Base-by-base conservation (phyloP, 495 filamentous ascomycete species). In the Zalerion maritima region DNA sequence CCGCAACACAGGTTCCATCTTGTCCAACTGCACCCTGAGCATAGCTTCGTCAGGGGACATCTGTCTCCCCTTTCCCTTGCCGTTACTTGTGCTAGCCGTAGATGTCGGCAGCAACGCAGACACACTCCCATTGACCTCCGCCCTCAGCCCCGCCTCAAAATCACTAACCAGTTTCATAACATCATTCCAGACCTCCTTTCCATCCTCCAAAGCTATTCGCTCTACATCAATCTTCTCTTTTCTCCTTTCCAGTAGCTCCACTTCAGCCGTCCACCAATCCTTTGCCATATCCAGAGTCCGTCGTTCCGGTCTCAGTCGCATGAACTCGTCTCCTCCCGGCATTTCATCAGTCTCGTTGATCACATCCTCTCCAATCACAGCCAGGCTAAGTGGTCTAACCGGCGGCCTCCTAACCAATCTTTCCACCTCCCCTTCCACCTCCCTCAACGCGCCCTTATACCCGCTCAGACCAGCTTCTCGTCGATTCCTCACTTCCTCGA, bases 141-240 rank as follows among this genome's bases (percentile, higher is more conserved):
- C 44, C 26, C 64, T 57, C 15, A 94, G 46, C 1, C 52, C 49
- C 14, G 54, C 62, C 44, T 96, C 87, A 41, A 91, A 86, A 5
- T 63, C 58, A 5, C 57, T 57, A 0, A 94, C 64, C 13, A 78
- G 56, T 10, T 55, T 47, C 5, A 82, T 46, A 2, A 75, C 71
- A 22, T 73, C 66, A 35, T 78, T 70, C 89, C 89, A 97, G 14
- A 92, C 55, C 28, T 67, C 56, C 3, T 69, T 78, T 5, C 89
- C 89, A 41, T 89, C 79, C 26, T 89, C 76, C n/a, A 94, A 50
- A 0, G 87, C 89, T 5, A 57, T 41, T 14, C 71, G 69, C 45
- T 97, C 86, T 24, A 55, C 55, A 37, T 79, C 63, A 5, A 81
- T 73, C 22, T 65, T 57, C 14, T 60, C 38, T 28, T 72, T 71